Evolutionary conservation across 2,329 filamentous ascomycete genomes (phyloP), one percentile per base, ranked within the genome.

Genomic region (Xylariales sp.): DNA sequence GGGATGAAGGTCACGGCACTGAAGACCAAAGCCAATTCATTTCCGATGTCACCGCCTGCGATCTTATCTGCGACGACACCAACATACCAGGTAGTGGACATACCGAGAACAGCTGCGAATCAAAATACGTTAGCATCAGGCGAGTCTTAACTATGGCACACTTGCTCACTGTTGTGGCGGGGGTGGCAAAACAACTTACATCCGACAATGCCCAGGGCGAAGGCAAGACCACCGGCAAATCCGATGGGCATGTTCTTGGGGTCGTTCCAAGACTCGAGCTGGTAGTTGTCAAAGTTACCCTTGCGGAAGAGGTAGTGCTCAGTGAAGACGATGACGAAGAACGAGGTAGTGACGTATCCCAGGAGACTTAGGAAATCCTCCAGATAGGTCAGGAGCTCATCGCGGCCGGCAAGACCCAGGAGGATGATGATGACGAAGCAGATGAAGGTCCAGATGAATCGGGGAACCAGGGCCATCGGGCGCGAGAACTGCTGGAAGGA

Each of bases 1-100:
- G 71, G 72, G 5, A 71, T 44, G 49, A 67, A 77, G 4, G 60
- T 56, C 6, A 71, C 25, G 8, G 70, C 47, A 1, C 72, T 73
- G 20, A 74, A 67, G 4, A 69, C 57, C 29, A 78, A 61, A 1
- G 70, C 62, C 29, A 79, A 58, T 61, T 77, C 62, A 45, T 74
- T 75, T 8, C 69, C 72, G 33, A 74, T 56, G 50, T 74, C 70
- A 8, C 69, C 69, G 14, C 67, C 67, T n/a, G 46, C 45, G 41
- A 74, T 72, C 44, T 59, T 51, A 28, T 49, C 54, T 1, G 63
- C 69, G 34, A 74, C 45, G 3, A 60, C 58, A 1, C 72, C 73
- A 16, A 71, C 57, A 47, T 70, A 76, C 67, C 70, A 78, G 1
- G 71, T 76, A 57, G 78, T 69, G 32, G 65, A 66, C 76, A 81